Evolutionary conservation across 1,284 basidiomycete species (phyloP), one percentile per base, ranked within the genome.

Genomic region (Boletus semigastroideus): DNA sequence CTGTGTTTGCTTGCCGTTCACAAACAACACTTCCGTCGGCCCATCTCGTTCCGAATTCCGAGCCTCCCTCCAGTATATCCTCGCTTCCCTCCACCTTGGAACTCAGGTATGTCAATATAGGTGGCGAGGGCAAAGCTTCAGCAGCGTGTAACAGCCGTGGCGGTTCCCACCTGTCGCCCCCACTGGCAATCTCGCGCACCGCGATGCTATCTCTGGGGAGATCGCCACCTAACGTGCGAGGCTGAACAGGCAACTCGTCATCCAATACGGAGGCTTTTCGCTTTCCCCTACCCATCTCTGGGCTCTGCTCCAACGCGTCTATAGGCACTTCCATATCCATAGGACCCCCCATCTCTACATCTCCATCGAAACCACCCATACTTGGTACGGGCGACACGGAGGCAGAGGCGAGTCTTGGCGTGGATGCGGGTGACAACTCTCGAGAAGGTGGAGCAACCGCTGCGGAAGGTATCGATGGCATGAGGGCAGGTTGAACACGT

Each of bases 21-120:
- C 72, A 55, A 83, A 84, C 9, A 80, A 72, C 14, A 95, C 78
- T 63, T 94, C 91, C 11, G 79, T 79, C n/a, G 79, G 73, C 27
- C 87, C 79, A 48, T 76, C 78, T 22, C 78, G 77, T 50, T 87
- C 85, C 25, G 85, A 78, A 73, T 99, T 98, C 57, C 84, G 78
- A 0, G 78, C 90, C 64, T 97, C 92, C 90, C 64, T 97, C 92
- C 41, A 97, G 72, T 13, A 84, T 64, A 53, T 90, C 83, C 13
- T 86, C 83, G 20, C 70, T 76, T 1, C 82, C 83, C 19, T 89
- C 87, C n/a, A 87, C 75, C 25, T 75, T 76, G 2, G 76, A 68
- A 49, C 70, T 78, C 37, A 89, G 56, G 49, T 78, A 82, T 2
- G 83, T 88, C 61, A 89, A 66, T 53, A 88, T 59, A 4, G 80